Evolutionary conservation across 2,329 filamentous ascomycete species (phyloP), one percentile per base, ranked within the genome.

Genomic region (Hymenoscyphus repandus): DNA sequence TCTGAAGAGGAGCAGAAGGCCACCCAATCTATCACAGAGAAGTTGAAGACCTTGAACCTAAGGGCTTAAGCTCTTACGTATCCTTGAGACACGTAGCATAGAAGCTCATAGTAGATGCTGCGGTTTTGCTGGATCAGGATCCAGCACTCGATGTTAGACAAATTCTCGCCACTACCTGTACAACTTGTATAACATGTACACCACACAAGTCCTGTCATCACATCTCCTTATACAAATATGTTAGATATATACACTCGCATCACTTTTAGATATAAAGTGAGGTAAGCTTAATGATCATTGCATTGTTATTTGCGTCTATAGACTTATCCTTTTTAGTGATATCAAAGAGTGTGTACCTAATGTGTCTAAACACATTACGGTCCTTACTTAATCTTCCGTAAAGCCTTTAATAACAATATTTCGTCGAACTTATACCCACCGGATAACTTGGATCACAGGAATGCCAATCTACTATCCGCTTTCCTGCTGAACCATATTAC

Each of bases 1-100:
- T 45, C 45, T 10, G 50, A 52, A 20, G 44, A 54, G 30, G 45
- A 48, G 18, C 30, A 34, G 11, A 11, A 20, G 6, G 34, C 30
- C 11, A 38, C 48, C 20, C 12, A 45, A 9, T 15, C 15, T 12
- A 20, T 43, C 4, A 9, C 20, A 2, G 22, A 43, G 27, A 32
- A 30, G 18, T 43, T 43, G 5, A 30, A 13, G 22, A 27, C 4
- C 22, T 27, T 27, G 7, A 27, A 27, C 7, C 22, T 27, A 27
- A 27, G 22, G 7, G 22, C 22, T 27, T 27, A 27, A 27, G 22
- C 22, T 4, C 22, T 27, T 27, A 27, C 7, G 22, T 4, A 4
- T 7, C 22, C 22, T 27, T 7, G 22, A 27, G 22, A 27, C 22
- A 27, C 4, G 22, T 4, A 4, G 4, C 22, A 27, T 27, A 7